Conservation (phyloP, 2,329 filamentous ascomycete species). For the Claviceps fusiformis region DNA sequence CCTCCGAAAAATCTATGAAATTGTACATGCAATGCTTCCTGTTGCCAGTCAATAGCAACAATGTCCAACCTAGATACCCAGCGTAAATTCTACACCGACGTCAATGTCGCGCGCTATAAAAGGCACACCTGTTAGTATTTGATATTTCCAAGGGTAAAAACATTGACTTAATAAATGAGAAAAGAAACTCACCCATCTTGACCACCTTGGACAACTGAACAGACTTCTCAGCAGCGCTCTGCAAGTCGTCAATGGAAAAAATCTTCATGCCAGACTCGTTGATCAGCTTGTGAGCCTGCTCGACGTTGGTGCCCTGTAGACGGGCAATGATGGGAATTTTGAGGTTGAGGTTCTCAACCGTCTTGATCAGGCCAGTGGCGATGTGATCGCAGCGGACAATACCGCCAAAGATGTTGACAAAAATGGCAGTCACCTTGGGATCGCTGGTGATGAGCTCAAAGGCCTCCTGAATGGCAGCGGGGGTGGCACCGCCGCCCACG, state of each 20-base stretch:
- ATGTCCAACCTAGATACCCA: constrained; percentile 58
- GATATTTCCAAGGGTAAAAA: not conserved
- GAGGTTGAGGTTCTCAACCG: constrained; percentile 87
- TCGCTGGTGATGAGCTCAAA: constrained; percentile 99
- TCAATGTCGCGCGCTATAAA: constrained; percentile 80
- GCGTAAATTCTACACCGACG: constrained; percentile 86
- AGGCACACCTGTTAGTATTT: constrained; percentile 10
- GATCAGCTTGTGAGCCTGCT: constrained; percentile 81
- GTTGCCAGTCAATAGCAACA: constrained; percentile 1
- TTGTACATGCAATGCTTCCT: constrained; percentile 14
- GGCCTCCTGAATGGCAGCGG: constrained; percentile 89
- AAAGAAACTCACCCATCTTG: constrained; percentile 66
- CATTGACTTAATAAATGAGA: not conserved
- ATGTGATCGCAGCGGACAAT: constrained; percentile 98
- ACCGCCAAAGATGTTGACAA: constrained; percentile 99
- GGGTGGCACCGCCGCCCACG: constrained; percentile 93
- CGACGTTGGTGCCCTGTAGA: constrained; percentile 97
- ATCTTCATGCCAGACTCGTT: constrained; percentile 98
- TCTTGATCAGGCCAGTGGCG: constrained; percentile 88
- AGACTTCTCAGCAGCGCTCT: constrained; percentile 92
- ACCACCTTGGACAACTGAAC: constrained; percentile 99
- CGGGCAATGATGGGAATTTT: constrained; percentile 93
- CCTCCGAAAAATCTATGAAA: constrained; percentile 5
- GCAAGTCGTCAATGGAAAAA: constrained; percentile 97
- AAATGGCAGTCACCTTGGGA: constrained; percentile 95